These are phyloP conservation scores for Acmispon strigosus DNA, from an alignment of 306 rosid genomes.

Conservation along the genomic window DNA sequence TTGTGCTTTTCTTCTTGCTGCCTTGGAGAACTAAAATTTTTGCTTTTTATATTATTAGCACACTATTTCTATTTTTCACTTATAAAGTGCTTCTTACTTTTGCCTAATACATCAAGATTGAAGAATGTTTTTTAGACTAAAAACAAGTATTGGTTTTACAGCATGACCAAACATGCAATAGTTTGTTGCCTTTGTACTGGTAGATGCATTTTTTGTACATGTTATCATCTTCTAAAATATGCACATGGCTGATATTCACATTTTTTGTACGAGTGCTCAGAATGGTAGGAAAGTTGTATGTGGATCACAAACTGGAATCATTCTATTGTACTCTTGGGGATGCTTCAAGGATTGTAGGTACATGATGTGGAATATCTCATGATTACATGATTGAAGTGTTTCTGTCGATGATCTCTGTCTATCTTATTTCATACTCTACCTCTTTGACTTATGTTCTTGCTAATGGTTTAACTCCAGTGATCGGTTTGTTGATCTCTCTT, in stretches of 20 bases:
- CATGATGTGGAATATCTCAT: background rate
- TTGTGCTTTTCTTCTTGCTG: background rate
- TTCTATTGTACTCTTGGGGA: constrained; percentile 86
- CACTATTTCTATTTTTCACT: background rate
- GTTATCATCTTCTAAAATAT: background rate
- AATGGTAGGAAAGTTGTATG: constrained; percentile 87
- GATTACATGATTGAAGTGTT: background rate
- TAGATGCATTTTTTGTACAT: background rate
- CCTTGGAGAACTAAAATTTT: background rate
- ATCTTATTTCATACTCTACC: background rate
- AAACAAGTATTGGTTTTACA: background rate
- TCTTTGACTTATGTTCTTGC: constrained; percentile 17
- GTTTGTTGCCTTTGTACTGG: background rate
- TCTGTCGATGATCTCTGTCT: background rate
- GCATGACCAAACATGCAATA: background rate
- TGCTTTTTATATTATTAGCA: background rate
- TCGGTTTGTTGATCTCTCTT: constrained; percentile 70
- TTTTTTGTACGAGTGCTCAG: constrained; percentile 33
- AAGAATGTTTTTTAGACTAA: background rate
- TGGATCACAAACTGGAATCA: constrained; percentile 69
- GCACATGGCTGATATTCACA: background rate
- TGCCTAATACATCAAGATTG: background rate
- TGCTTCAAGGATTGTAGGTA: constrained; percentile 92
- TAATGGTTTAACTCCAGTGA: constrained; percentile 49
- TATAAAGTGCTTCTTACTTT: background rate